A percentile compares a stretch with the other conserved stretches of the same genome.
These are phyloP conservation scores for Arthrobotrys sphaeroides DNA, from an alignment of 2,329 filamentous ascomycete species.

Conservation along the genomic window DNA sequence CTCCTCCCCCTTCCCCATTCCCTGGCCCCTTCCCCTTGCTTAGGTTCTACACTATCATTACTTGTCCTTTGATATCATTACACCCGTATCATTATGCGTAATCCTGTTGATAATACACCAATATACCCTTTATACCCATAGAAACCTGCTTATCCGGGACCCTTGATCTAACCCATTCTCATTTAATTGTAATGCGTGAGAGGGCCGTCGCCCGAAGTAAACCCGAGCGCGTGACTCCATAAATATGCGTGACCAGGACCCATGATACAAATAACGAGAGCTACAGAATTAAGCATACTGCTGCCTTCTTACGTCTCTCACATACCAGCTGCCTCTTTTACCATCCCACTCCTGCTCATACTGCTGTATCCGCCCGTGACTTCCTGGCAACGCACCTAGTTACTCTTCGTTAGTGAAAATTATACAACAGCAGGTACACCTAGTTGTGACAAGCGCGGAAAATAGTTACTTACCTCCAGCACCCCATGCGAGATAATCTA, in stretches of 20 bases:
- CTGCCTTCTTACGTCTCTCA: constrained; percentile 32
- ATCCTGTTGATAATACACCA: constrained; percentile 7
- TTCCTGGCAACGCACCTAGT: constrained; percentile 47
- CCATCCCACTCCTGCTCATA: constrained; percentile 53
- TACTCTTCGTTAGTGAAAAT: background rate
- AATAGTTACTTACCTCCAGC: constrained; percentile 48
- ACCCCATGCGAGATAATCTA: constrained; percentile 50
- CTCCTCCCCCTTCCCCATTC: no score
- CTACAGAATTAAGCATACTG: constrained; percentile 15
- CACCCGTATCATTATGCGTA: background rate
- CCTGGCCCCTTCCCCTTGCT: background rate
- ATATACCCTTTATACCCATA: constrained; percentile 22
- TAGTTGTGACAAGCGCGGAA: background rate
- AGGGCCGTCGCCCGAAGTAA: background rate
- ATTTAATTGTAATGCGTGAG: background rate
- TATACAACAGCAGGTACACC: background rate
- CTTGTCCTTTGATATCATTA: constrained; percentile 26
- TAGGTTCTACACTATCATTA: constrained; percentile 19
- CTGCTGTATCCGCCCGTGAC: constrained; percentile 32
- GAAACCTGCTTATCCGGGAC: background rate
- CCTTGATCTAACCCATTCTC: background rate
- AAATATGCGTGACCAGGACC: background rate
- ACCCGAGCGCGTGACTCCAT: background rate
- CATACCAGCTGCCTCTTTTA: constrained; percentile 48
- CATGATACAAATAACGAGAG: background rate